A percentile compares a stretch with the other conserved stretches of the same genome.
Conservation (phyloP, 2,329 filamentous ascomycete genomes). For the Cadophora sp. region DNA sequence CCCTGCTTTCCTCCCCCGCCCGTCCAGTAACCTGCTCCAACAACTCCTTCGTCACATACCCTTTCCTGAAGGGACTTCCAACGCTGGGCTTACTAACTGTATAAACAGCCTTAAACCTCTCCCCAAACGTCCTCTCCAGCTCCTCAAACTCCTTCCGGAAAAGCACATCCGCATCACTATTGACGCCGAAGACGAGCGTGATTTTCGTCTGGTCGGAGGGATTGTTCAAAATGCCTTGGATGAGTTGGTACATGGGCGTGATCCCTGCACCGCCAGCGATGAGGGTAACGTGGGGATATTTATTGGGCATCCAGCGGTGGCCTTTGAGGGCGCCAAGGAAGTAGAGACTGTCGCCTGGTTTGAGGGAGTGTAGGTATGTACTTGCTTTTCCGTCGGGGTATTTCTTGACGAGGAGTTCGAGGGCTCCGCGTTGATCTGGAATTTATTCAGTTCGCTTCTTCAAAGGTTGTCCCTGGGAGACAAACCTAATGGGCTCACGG, state of each 20-base stretch:
- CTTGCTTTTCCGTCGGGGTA: constrained; percentile 72
- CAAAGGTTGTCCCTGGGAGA: too few relatives aligned
- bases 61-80: constrained; percentile 54
- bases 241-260: constrained; percentile 72
- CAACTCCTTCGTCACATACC: constrained; percentile 63
- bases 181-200: constrained; percentile 70
- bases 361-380: constrained; percentile 68
- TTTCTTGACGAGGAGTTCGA: constrained; percentile 72
- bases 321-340: constrained; percentile 62
- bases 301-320: constrained; percentile 57
- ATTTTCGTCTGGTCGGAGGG: constrained; percentile 67
- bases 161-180: constrained; percentile 67
- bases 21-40: constrained; percentile 55
- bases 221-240: constrained; percentile 66
- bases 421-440: constrained; percentile 59
- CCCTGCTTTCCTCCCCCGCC: constrained; percentile 56
- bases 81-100: constrained; percentile 57
- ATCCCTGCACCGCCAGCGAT: constrained; percentile 76
- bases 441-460: background rate
- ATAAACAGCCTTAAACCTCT: constrained; percentile 63
- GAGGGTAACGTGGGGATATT: constrained; percentile 60
- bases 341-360: constrained; percentile 65
- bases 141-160: constrained; percentile 61
- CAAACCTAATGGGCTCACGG: constrained; percentile 50
- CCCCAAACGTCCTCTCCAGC: constrained; percentile 57